Evolutionary conservation across 2,329 filamentous ascomycete genomes (phyloP).

Genomic region (Colletotrichum sp.): DNA sequence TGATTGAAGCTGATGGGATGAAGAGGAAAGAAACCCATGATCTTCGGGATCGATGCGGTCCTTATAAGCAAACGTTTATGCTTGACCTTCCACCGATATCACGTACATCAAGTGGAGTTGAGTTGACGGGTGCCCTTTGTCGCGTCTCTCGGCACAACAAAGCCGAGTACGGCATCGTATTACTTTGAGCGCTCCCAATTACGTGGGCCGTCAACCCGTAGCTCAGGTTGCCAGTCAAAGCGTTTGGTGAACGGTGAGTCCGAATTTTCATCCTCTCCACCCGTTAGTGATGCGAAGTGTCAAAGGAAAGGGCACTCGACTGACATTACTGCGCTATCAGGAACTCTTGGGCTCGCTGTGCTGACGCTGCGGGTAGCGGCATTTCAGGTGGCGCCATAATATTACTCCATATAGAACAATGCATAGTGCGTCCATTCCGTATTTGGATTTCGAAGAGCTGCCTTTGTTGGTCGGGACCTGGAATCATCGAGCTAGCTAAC

Average conservation of each 20-base stretch:
- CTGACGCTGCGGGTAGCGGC: background rate
- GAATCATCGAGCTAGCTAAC: background rate
- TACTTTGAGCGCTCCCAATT: background rate
- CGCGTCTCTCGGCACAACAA: background rate
- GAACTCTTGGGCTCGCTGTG: background rate
- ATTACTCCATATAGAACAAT: background rate
- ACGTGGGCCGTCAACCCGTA: background rate
- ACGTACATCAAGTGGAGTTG: background rate
- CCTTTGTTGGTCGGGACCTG: background rate
- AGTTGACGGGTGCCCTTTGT: background rate
- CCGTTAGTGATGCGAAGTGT: background rate
- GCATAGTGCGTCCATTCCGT: background rate
- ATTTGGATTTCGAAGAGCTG: background rate
- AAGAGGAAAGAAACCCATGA: background rate
- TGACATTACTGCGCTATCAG: background rate
- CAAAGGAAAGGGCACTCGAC: background rate
- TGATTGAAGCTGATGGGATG: conserved; percentile 4
- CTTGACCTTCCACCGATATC: background rate
- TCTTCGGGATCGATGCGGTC: background rate
- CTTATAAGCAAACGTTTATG: background rate
- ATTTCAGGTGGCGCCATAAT: background rate
- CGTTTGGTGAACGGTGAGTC: conserved; percentile 5
- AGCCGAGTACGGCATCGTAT: conserved; percentile 6
- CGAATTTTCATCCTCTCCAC: background rate
- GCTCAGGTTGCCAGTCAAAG: background rate